Conservation (phyloP, 257 asterid species). For the Nicotiana benthamiana region DNA sequence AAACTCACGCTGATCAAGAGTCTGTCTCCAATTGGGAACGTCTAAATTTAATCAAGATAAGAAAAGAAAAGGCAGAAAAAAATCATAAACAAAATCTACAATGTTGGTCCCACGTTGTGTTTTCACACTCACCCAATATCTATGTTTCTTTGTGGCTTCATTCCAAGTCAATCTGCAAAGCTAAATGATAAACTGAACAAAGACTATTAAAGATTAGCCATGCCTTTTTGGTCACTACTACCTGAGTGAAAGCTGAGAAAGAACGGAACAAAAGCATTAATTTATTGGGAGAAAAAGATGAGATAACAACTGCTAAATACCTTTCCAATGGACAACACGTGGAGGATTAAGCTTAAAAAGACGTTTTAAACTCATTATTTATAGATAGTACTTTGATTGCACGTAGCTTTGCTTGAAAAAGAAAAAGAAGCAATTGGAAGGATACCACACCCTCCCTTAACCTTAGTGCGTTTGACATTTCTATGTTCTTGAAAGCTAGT, state of each 20-base stretch:
- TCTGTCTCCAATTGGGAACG: constrained; percentile 16
- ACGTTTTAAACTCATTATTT: background rate
- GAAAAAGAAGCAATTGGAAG: constrained; percentile 12
- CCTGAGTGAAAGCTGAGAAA: constrained; percentile 3
- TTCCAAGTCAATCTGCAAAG: constrained; percentile 10
- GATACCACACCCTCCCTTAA: background rate
- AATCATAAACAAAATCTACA: background rate
- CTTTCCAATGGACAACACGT: constrained; percentile 10
- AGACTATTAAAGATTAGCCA: constrained; percentile 11
- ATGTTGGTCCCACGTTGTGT: constrained; percentile 26
- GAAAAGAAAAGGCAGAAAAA: background rate
- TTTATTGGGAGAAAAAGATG: background rate
- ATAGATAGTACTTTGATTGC: background rate
- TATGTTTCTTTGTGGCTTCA: constrained; percentile 4
- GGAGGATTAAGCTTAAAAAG: constrained; percentile 13
- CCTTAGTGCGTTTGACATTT: constrained; percentile 22
- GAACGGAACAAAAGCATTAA: background rate
- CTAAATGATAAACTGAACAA: constrained; percentile 1
- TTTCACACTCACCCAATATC: constrained; percentile 17
- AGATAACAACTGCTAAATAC: background rate
- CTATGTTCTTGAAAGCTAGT: background rate
- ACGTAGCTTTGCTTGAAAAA: constrained; percentile 26
- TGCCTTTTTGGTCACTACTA: constrained; percentile 4
- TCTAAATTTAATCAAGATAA: constrained; percentile 7
- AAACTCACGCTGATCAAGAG: background rate